Conservation (phyloP, 2,329 filamentous ascomycete genomes). For the Pezicula radicicola region DNA sequence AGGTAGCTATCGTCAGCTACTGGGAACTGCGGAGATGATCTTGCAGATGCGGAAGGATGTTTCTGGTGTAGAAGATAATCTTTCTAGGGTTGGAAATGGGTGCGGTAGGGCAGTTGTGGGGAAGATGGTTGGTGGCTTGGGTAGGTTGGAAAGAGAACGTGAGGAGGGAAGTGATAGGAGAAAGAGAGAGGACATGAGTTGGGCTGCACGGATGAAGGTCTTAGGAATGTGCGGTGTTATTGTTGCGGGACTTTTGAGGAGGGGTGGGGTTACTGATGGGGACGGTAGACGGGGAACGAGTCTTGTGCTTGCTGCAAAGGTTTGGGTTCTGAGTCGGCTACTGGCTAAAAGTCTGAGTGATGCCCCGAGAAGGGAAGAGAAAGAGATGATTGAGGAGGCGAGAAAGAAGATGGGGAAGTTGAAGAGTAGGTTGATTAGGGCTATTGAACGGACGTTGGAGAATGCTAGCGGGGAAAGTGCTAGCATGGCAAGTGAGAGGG, state of each 20-base stretch:
- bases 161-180: constrained; percentile 22
- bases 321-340: constrained; percentile 72
- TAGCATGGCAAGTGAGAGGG: constrained; percentile 37
- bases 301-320: constrained; percentile 61
- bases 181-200: constrained; percentile 20
- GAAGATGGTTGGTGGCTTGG: constrained; percentile 58
- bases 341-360: constrained; percentile 71
- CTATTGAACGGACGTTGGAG: constrained; percentile 67
- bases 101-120: constrained; percentile 74
- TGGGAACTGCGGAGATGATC: constrained; percentile 92
- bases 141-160: constrained; percentile 36
- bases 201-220: constrained; percentile 42
- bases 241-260: constrained; percentile 45
- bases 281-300: constrained; percentile 29
- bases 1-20: constrained; percentile 77
- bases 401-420: constrained; percentile 61
- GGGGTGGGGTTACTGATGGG: constrained; percentile 24
- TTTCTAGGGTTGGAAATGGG: constrained; percentile 69
- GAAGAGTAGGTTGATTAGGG: constrained; percentile 60
- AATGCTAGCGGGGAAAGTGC: constrained; percentile 46
- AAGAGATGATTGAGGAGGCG: constrained; percentile 49
- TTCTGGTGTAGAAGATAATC: constrained; percentile 65
- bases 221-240: constrained; percentile 50
- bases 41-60: constrained; percentile 83
- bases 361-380: constrained; percentile 34